These are phyloP conservation scores for Datisca glomerata DNA, from an alignment of 306 rosid genomes.

Conservation along the genomic window DNA sequence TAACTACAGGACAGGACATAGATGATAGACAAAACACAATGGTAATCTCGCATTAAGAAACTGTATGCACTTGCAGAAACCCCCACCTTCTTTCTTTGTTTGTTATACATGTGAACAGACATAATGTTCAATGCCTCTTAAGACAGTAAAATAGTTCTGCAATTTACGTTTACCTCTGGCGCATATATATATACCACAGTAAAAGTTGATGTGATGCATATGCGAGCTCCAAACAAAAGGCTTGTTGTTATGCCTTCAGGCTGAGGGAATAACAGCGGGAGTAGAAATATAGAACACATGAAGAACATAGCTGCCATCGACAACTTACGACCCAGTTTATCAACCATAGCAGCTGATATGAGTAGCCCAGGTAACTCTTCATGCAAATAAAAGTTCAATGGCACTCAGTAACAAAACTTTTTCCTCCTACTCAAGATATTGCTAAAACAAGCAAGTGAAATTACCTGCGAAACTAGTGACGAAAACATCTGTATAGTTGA, in stretches of 20 bases:
- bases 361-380: conserved; percentile 88
- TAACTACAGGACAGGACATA: no score
- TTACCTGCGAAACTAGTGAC: conserved; percentile 93
- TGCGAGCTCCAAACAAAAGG: conserved; percentile 93
- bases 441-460: conserved; percentile 10
- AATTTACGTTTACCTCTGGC: conserved; percentile 66
- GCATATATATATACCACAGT: conserved; percentile 84
- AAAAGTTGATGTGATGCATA: conserved; percentile 81
- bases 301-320: conserved; percentile 89
- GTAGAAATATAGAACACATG: conserved; percentile 59
- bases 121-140: neutral
- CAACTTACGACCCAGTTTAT: conserved; percentile 75
- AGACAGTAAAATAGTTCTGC: neutral
- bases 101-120: neutral
- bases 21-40: conserved; percentile 1
- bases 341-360: conserved; percentile 68
- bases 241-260: conserved; percentile 47
- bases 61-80: neutral
- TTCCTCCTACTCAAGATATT: neutral
- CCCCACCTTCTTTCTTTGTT: neutral
- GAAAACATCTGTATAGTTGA: conserved; percentile 58
- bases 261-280: conserved; percentile 60
- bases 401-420: conserved; percentile 17
- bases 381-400: conserved; percentile 24
- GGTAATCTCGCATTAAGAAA: neutral